Evolutionary conservation across 1,284 basidiomycete genomes (phyloP), one percentile per base, ranked within the genome.

Genomic region (Ustilago vetiveriae): DNA sequence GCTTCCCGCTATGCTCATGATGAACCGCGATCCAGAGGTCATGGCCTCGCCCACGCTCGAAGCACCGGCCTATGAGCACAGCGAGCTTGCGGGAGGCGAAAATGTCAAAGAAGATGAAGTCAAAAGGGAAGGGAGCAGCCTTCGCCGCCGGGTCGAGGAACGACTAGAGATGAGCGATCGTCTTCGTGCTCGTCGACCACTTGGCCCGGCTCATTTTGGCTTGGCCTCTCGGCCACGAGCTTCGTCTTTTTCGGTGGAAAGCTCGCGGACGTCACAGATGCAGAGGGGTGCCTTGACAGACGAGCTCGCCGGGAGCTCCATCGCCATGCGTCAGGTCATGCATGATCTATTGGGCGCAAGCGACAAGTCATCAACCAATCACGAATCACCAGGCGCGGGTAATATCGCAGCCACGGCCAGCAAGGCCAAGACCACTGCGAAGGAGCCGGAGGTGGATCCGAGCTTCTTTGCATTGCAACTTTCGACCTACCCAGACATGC

Each of bases 391-490:
- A 3, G 39, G 16, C 7, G 16, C 29, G 10, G 35, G 41, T 24
- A 32, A 30, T 23, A 29, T 16, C 16, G 23, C 26, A 13, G 38
- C 11, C 22, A 30, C 56, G 16, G 44, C 40, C 4, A 19, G 27
- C 38, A 53, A 39, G 21, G 5, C 50, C 14, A 52, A 56, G 40
- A 26, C 39, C n/a, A 42, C 44, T 3, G 5, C 49, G 4, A 72
- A 72, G 52, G 69, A 72, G 17, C 44, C 52, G 3, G 55, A 57
- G 26, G 86, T 97, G 56, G 92, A 95, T 73, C 95, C 94, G 0
- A 88, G 90, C 42, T 97, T 91, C 83, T 86, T 98, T 42, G 89
- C 90, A 0, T 85, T 98, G 21, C 94, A 96, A 75, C 84, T 97
- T 9, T 94, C 93, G 5, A 67, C 72, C 21, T 82, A 67, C 53